Percentiles rank a stretch among this genome's conserved stretches.
Evolutionary conservation across 257 asterid species (phyloP).

Genomic region (Lycium barbarum): DNA sequence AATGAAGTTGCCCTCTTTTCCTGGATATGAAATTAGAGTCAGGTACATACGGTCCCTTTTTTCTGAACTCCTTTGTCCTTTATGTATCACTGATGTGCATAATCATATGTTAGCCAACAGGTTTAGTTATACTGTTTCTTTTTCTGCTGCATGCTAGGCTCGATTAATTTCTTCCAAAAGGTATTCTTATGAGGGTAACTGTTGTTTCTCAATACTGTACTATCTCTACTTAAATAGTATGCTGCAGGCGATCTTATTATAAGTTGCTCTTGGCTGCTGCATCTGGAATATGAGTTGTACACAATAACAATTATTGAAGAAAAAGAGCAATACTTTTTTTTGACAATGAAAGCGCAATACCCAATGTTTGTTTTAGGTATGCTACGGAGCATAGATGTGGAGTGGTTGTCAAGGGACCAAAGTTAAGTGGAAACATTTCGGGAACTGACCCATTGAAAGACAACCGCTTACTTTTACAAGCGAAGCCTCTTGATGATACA

Average conservation of each 20-base stretch:
- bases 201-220: not conserved
- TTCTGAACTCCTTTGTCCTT: not conserved
- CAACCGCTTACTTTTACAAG: constrained; percentile 82
- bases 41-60: constrained; percentile 54
- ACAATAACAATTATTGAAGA: not conserved
- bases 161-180: not conserved
- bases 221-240: not conserved
- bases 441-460: constrained; percentile 98
- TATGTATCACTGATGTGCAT: constrained; percentile 6
- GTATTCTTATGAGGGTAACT: not conserved
- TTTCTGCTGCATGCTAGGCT: not conserved
- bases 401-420: constrained; percentile 98
- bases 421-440: constrained; percentile 92
- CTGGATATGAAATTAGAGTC: constrained; percentile 94
- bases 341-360: not conserved
- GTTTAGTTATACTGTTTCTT: not conserved
- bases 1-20: constrained; percentile 80
- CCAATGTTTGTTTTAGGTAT: constrained; percentile 58
- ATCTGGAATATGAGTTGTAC: constrained; percentile 14
- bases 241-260: constrained; percentile 5
- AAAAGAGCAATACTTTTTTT: not conserved
- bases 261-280: not conserved
- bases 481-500: constrained; percentile 83
- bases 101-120: constrained; percentile 9
- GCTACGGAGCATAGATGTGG: constrained; percentile 99